phyloP scores from a whole-genome alignment of 2,329 filamentous ascomycete species.

The Raffaelea albimanens region DNA sequence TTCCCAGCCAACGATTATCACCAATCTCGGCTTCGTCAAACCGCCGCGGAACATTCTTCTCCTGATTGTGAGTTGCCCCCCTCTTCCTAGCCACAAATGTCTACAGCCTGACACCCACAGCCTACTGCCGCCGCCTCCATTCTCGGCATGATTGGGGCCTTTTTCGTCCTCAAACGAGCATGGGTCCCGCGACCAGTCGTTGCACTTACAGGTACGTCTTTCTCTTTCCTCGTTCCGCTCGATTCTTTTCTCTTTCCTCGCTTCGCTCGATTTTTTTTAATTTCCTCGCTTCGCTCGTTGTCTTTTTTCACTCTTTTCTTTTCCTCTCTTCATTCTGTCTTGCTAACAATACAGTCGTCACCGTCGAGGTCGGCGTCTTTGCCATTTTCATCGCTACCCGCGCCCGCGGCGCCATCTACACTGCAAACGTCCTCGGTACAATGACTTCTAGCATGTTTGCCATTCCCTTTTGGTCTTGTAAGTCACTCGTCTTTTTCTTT shows the following conservation, averaged over 20 bases:
- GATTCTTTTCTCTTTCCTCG: not conserved
- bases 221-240: not conserved
- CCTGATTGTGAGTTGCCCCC: conserved; percentile 1
- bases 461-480: conserved; percentile 9
- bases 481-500: not conserved
- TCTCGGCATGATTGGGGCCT: conserved; percentile 2
- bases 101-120: not conserved
- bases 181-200: conserved; percentile 7
- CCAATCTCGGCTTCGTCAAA: conserved; percentile 2
- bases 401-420: not conserved
- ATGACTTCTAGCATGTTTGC: conserved; percentile 3
- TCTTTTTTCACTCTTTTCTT: too few relatives aligned
- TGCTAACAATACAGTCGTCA: conserved; percentile 1
- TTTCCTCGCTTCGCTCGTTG: not conserved
- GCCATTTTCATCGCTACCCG: conserved; percentile 7
- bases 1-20: not conserved
- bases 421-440: not conserved
- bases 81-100: not conserved
- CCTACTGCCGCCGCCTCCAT: conserved; percentile 5
- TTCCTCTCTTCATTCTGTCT: not conserved
- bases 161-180: conserved; percentile 2
- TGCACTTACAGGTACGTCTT: conserved; percentile 1
- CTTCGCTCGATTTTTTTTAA: not conserved
- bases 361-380: conserved; percentile 7
- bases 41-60: conserved; percentile 7